These are phyloP conservation scores for Gigaspora rosea DNA, from an alignment of 192 early-diverging fungal species.

Conservation along the genomic window DNA sequence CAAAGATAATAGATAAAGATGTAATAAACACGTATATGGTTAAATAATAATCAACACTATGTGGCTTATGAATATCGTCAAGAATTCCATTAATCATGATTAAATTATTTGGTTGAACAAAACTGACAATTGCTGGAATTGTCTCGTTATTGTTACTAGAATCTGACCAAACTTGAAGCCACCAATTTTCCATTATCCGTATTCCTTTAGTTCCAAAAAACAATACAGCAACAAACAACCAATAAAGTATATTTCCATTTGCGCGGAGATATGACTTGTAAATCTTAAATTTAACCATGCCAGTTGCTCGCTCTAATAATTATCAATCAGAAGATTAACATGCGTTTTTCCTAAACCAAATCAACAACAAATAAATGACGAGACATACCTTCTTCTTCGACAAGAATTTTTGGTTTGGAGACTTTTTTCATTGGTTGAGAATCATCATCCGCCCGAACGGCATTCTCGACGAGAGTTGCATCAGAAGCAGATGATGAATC, in stretches of 20 bases:
- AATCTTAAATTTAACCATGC: slow-evolving; percentile 71
- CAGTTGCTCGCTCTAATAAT: slow-evolving; percentile 66
- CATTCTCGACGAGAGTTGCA: slow-evolving; percentile 57
- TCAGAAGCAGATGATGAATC: background rate
- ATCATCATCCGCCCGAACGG: background rate
- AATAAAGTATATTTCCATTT: slow-evolving; percentile 63
- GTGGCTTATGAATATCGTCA: background rate
- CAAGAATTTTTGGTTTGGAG: slow-evolving; percentile 60
- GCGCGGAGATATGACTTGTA: slow-evolving; percentile 79
- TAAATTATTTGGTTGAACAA: too few relatives aligned
- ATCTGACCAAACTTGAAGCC: slow-evolving; percentile 22
- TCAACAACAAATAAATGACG: background rate
- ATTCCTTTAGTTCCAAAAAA: slow-evolving; percentile 43
- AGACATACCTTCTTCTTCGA: slow-evolving; percentile 43
- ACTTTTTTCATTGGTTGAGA: slow-evolving; percentile 23
- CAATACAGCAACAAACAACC: slow-evolving; percentile 54
- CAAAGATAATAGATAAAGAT: background rate
- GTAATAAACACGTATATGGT: background rate
- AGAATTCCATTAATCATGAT: background rate
- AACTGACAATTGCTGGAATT: background rate
- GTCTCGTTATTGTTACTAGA: background rate
- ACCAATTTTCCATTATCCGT: slow-evolving; percentile 45
- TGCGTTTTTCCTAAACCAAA: too few relatives aligned
- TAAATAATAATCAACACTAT: background rate
- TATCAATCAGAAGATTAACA: background rate